These are phyloP conservation scores for Crithidia brevicula DNA, from an alignment of 208 protist species.

Conservation along the genomic window DNA sequence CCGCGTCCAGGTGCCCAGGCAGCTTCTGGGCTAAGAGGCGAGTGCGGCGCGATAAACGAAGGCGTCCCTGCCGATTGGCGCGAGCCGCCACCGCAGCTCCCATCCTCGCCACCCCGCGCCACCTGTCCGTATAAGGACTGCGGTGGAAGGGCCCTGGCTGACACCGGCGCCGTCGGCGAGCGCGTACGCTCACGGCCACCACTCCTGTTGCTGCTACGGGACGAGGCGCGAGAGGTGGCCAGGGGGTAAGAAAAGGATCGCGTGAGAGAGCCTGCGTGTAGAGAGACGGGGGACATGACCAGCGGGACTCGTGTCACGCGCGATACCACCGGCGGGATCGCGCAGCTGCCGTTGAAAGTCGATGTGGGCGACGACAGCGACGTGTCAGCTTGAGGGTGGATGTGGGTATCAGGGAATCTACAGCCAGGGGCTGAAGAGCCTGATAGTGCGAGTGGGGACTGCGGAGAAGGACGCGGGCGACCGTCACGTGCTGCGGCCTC, in stretches of 20 bases:
- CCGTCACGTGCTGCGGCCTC: not conserved
- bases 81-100: not conserved
- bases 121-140: no score
- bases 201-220: no score
- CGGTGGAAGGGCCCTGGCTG: no score
- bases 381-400: no score
- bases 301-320: not conserved
- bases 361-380: not conserved
- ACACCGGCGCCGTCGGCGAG: no score
- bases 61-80: not conserved
- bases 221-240: no score
- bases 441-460: not conserved
- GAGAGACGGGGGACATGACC: not conserved
- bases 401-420: no score
- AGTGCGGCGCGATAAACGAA: conserved; percentile 3
- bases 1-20: not conserved
- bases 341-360: not conserved
- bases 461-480: not conserved
- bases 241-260: conserved; percentile 1
- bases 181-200: no score
- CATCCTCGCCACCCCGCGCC: not conserved
- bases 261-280: not conserved
- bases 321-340: not conserved
- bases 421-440: not conserved
- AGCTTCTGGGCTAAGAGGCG: not conserved